Conservation (phyloP, 2,329 filamentous ascomycete genomes). For the Didymella lethalis region DNA sequence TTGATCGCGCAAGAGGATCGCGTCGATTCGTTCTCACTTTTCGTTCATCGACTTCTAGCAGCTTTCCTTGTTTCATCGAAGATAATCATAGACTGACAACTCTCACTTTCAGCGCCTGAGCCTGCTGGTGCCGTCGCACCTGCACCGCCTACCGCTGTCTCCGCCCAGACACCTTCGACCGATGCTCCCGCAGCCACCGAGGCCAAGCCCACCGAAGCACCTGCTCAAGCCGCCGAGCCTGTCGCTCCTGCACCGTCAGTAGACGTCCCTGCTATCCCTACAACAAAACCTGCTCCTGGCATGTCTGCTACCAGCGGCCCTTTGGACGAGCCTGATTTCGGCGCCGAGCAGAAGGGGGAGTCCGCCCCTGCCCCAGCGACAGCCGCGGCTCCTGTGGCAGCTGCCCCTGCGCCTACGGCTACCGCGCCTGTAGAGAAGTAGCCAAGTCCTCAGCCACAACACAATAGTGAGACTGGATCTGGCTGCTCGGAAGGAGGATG, state of each 20-base stretch:
- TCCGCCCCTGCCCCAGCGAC: conserved; percentile 26
- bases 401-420: conserved; percentile 26
- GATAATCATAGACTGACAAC: conserved; percentile 37
- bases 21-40: neutral
- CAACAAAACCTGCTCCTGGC: conserved; percentile 42
- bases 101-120: conserved; percentile 41
- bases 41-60: conserved; percentile 3
- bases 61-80: conserved; percentile 21
- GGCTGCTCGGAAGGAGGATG: neutral
- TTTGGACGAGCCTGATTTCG: conserved; percentile 45
- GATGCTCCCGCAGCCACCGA: conserved; percentile 29
- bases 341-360: conserved; percentile 32
- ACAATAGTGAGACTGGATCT: neutral
- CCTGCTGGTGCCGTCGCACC: conserved; percentile 44
- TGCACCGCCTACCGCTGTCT: conserved; percentile 38
- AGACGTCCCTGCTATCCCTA: conserved; percentile 27
- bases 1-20: neutral
- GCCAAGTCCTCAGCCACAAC: neutral
- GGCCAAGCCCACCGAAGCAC: conserved; percentile 26
- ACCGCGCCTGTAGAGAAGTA: conserved; percentile 23
- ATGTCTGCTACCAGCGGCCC: conserved; percentile 53
- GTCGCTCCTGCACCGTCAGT: conserved; percentile 21
- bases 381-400: conserved; percentile 19
- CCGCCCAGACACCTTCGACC: conserved; percentile 33
- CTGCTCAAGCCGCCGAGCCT: conserved; percentile 11